phyloP scores from a whole-genome alignment of 495 filamentous ascomycete genomes.

The Hypoxylon perforatum region DNA sequence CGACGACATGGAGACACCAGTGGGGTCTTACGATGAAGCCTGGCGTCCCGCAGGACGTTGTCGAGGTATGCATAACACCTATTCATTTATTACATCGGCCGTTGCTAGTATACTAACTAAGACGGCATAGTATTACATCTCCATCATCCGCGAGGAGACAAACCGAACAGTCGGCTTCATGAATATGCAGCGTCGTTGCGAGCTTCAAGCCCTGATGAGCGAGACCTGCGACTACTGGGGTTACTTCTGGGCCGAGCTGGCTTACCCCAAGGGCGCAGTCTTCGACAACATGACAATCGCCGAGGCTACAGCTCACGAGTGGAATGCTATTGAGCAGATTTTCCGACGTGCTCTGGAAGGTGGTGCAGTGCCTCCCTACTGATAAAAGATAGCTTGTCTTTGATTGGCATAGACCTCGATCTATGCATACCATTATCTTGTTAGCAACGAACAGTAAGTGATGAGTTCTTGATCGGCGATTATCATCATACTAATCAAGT shows the following conservation, averaged over 20 bases:
- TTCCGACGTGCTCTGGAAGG: conserved; percentile 47
- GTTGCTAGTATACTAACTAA: conserved; percentile 33
- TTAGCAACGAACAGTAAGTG: too few relatives aligned
- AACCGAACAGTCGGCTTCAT: conserved; percentile 33
- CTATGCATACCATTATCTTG: too few relatives aligned
- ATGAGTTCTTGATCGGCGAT: too few relatives aligned
- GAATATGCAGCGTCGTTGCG: conserved; percentile 38
- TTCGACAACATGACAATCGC: conserved; percentile 51
- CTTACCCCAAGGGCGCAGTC: conserved; percentile 39
- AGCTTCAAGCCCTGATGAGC: conserved; percentile 49
- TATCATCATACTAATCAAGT: too few relatives aligned
- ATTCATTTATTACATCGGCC: not conserved
- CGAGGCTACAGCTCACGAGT: conserved; percentile 49
- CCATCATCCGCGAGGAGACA: conserved; percentile 61
- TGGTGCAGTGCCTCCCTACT: conserved; percentile 22
- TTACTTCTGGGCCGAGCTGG: conserved; percentile 56
- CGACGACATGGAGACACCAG: conserved; percentile 54
- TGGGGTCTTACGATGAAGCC: conserved; percentile 55
- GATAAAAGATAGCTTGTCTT: not conserved
- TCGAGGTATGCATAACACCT: conserved; percentile 58
- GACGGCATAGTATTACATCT: conserved; percentile 60
- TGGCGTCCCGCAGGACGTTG: conserved; percentile 52
- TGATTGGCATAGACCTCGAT: not conserved
- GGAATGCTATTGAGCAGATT: conserved; percentile 52
- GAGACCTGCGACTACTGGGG: conserved; percentile 52